phyloP scores from a whole-genome alignment of 148 eudicot genomes.

The Beta vulgaris region DNA sequence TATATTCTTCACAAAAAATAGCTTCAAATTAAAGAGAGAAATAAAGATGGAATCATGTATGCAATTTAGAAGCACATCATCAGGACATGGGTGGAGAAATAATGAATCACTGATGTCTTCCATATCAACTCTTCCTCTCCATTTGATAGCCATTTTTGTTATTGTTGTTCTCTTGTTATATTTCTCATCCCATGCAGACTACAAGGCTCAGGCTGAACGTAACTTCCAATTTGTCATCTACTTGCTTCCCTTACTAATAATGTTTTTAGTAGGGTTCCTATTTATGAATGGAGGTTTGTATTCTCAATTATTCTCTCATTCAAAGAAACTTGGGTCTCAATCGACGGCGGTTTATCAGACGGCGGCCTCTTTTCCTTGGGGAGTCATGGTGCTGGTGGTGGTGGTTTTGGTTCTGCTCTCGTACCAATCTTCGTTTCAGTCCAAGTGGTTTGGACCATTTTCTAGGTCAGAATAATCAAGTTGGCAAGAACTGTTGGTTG shows the following conservation, averaged over 20 bases:
- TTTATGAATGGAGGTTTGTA: slow-evolving; percentile 33
- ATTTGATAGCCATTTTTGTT: slow-evolving; percentile 52
- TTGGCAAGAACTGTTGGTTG: neutral
- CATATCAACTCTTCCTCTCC: slow-evolving; percentile 58
- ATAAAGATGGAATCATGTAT: slow-evolving; percentile 42
- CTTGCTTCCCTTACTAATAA: slow-evolving; percentile 40
- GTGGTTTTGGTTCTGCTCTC: slow-evolving; percentile 44
- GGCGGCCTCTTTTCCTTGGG: slow-evolving; percentile 44
- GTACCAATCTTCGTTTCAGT: slow-evolving; percentile 48
- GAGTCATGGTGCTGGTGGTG: slow-evolving; percentile 44
- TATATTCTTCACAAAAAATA: too few relatives aligned
- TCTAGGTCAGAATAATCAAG: neutral
- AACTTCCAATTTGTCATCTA: slow-evolving; percentile 42
- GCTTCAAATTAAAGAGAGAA: neutral
- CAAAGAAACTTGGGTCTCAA: slow-evolving; percentile 17
- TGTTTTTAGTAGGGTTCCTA: slow-evolving; percentile 39
- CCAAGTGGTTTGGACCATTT: slow-evolving; percentile 20
- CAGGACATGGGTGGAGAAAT: slow-evolving; percentile 38
- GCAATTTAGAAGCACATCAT: slow-evolving; percentile 27
- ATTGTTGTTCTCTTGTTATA: slow-evolving; percentile 55
- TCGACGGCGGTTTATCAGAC: neutral
- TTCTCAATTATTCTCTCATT: slow-evolving; percentile 20
- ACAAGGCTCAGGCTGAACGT: slow-evolving; percentile 41
- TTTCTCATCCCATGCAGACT: slow-evolving; percentile 46
- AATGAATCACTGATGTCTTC: slow-evolving; percentile 36